Evolutionary conservation across 306 rosid genomes (phyloP), one percentile per base, ranked within the genome.

Genomic region (Lotus japonicus): DNA sequence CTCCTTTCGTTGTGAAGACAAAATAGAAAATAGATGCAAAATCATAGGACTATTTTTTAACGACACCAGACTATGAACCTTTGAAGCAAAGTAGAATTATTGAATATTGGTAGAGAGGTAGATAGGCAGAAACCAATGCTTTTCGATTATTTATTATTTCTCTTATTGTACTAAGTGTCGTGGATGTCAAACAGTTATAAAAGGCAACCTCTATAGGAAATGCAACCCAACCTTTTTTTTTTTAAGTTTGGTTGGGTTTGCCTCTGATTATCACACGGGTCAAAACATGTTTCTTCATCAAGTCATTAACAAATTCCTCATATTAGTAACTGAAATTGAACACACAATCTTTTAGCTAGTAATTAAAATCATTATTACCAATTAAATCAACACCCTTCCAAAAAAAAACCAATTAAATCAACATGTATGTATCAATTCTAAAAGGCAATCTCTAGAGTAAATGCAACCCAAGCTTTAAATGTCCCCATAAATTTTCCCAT

Each of bases 11-110:
- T 8, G 23, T 42, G 62, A 68, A 39, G 68, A 66, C 35, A 66
- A 64, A 74, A 75, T 54, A 18, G 69, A 68, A 38, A 81, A n/a
- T n/a, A 74, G 64, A 75, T 74, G 67, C 67, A 63, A 64, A 28
- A 44, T 41, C 23, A 31, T 33, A 49, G 19, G 58, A 51, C 57
- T 67, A 43, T 72, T 72, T 74, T 26, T 16, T 53, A 81, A 73
- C 57, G 61, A 72, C 75, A 73, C 64, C 54, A 43, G 23, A 52
- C 13, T 76, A 64, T 66, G 18, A 26, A 23, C 54, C 48, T 46
- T 52, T 66, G 14, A 58, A 66, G 60, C 39, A 16, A 53, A 45
- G 26, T 78, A 73, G 10, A 51, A 13, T 18, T 50, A 51, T 57
- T 68, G 11, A 59, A 66, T 21, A 68, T 61, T 54, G 62, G 45